Evolutionary conservation across 768 basidiomycete genomes (phyloP).

Genomic region (Trametes gibbosa): DNA sequence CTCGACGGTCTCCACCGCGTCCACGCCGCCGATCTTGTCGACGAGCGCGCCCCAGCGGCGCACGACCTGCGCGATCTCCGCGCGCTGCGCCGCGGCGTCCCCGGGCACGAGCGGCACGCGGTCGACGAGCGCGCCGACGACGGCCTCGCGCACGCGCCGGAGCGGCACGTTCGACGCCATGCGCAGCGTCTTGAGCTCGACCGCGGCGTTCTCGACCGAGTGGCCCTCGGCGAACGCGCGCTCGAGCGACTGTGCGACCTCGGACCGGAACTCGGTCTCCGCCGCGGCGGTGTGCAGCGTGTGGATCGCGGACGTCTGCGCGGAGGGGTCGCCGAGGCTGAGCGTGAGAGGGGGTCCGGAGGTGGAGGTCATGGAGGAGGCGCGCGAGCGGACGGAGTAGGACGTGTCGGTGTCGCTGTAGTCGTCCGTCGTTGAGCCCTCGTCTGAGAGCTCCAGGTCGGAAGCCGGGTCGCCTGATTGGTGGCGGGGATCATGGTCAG

Average conservation of each 20-base stretch:
- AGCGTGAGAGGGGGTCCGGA: slow-evolving; percentile 39
- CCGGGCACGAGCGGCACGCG: slow-evolving; percentile 62
- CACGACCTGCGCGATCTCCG: slow-evolving; percentile 61
- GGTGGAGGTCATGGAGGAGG: slow-evolving; percentile 49
- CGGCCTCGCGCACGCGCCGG: slow-evolving; percentile 80
- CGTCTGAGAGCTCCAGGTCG: slow-evolving; percentile 62
- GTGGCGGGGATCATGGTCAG: not conserved
- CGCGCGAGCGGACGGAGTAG: slow-evolving; percentile 38
- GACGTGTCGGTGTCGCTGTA: slow-evolving; percentile 36
- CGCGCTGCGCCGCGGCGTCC: slow-evolving; percentile 56
- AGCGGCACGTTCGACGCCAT: slow-evolving; percentile 96
- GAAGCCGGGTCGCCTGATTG: slow-evolving; percentile 56
- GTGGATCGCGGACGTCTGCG: slow-evolving; percentile 37
- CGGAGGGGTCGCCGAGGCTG: slow-evolving; percentile 37
- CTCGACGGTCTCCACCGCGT: slow-evolving; percentile 76
- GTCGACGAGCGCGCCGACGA: slow-evolving; percentile 81
- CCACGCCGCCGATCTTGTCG: slow-evolving; percentile 76
- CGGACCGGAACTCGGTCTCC: slow-evolving; percentile 69
- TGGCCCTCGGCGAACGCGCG: slow-evolving; percentile 92
- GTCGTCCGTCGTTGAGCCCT: slow-evolving; percentile 52
- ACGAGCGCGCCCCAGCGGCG: slow-evolving; percentile 83
- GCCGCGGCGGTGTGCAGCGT: slow-evolving; percentile 41
- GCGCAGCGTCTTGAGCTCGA: slow-evolving; percentile 93
- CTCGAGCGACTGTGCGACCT: slow-evolving; percentile 82
- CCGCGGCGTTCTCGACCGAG: slow-evolving; percentile 87